A percentile compares a stretch with the other conserved stretches of the same genome.
phyloP scores from a whole-genome alignment of 345 rosid genomes.

The Atalantia buxifolia region DNA sequence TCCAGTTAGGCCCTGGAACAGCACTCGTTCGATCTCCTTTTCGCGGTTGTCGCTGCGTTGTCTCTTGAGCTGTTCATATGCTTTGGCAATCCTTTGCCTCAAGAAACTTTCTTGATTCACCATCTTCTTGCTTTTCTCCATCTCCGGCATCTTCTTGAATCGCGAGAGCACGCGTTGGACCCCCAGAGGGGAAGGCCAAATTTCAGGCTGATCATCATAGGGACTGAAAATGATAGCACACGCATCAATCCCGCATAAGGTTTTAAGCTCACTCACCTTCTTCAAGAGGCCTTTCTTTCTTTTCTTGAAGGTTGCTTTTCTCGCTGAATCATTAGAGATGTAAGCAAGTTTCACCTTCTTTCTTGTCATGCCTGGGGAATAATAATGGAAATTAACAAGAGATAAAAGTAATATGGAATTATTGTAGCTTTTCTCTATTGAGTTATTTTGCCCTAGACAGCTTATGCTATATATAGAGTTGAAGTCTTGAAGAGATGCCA shows the following conservation, averaged over 20 bases:
- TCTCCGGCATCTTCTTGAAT: constrained; percentile 36
- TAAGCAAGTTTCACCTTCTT: constrained; percentile 50
- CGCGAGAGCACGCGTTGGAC: constrained; percentile 26
- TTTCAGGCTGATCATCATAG: constrained; percentile 31
- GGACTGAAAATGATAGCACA: constrained; percentile 42
- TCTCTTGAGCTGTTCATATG: constrained; percentile 33
- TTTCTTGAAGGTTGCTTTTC: constrained; percentile 62
- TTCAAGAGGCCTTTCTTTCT: constrained; percentile 60
- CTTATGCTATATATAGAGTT: not conserved
- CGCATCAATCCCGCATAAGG: constrained; percentile 52
- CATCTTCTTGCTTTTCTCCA: constrained; percentile 49
- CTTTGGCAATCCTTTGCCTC: constrained; percentile 28
- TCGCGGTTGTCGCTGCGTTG: constrained; percentile 37
- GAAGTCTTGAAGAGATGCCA: not conserved
- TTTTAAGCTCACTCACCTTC: constrained; percentile 59
- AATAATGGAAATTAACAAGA: not conserved
- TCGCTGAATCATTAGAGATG: constrained; percentile 41
- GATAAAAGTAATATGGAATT: not conserved
- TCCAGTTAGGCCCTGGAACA: constrained; percentile 28
- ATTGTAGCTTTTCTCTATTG: not conserved
- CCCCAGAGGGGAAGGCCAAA: constrained; percentile 45
- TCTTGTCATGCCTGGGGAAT: constrained; percentile 42
- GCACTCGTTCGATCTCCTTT: constrained; percentile 27
- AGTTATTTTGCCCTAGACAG: not conserved
- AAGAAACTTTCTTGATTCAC: constrained; percentile 42